Conservation (phyloP, 1,139 yeast genomes). For the Diutina catenulata region DNA sequence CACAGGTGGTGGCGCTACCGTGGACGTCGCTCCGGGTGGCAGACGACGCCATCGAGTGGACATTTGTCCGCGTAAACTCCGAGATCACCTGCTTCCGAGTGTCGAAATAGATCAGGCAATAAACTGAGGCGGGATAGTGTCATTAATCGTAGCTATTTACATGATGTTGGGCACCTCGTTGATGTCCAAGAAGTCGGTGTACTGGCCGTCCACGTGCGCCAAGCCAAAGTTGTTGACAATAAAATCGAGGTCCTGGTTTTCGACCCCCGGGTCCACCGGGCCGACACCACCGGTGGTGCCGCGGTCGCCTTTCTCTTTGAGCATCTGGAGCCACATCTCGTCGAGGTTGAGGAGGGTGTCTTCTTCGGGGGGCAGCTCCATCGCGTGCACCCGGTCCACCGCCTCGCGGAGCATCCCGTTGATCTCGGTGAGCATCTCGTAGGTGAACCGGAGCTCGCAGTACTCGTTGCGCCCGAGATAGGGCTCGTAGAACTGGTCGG, state of each 20-base stretch:
- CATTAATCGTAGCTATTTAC: no score
- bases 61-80: no score
- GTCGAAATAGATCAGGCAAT: no score
- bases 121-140: no score
- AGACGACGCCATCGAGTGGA: no score
- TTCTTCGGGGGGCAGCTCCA: background rate
- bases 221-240: background rate
- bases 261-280: background rate
- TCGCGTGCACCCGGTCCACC: background rate
- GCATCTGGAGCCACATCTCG: background rate
- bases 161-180: no score
- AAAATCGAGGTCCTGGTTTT: background rate
- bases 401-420: background rate
- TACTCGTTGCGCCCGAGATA: background rate
- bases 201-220: no score
- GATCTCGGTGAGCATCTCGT: background rate
- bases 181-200: no score
- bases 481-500: background rate
- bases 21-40: no score
- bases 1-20: no score
- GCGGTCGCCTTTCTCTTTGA: background rate
- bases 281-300: background rate
- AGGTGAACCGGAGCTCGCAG: background rate
- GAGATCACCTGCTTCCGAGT: no score
- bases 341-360: background rate